Evolutionary conservation across 345 rosid genomes (phyloP).

Genomic region (Draba incana): DNA sequence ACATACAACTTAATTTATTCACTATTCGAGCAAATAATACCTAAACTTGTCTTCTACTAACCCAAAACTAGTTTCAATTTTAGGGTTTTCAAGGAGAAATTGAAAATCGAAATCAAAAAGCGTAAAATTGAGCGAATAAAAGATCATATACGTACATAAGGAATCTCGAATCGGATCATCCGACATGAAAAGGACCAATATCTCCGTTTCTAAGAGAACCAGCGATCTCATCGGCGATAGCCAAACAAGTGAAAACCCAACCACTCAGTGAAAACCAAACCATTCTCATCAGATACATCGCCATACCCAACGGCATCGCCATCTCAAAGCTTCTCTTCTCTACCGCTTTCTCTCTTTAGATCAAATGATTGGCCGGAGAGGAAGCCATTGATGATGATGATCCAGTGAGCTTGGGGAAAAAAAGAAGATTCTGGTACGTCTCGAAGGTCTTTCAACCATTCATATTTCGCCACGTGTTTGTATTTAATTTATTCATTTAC

Average conservation of each 20-base stretch:
- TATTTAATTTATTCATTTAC: background rate
- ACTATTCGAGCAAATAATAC: background rate
- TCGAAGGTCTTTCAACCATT: constrained; percentile 19
- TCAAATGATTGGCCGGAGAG: constrained; percentile 29
- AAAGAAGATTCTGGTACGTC: constrained; percentile 4
- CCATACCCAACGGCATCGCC: constrained; percentile 66
- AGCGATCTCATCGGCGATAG: constrained; percentile 89
- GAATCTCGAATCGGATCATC: constrained; percentile 44
- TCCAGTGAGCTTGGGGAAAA: background rate
- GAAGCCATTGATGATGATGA: constrained; percentile 1
- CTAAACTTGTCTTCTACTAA: constrained; percentile 8
- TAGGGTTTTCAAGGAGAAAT: background rate
- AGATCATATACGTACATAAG: constrained; percentile 12
- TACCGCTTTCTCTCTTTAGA: background rate
- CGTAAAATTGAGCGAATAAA: constrained; percentile 1
- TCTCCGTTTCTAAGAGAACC: constrained; percentile 74
- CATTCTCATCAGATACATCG: constrained; percentile 64
- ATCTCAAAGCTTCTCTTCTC: background rate
- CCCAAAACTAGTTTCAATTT: constrained; percentile 14
- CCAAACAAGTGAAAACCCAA: constrained; percentile 80
- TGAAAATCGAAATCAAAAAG: background rate
- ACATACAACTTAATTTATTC: too few relatives aligned
- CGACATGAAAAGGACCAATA: constrained; percentile 84
- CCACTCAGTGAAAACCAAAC: constrained; percentile 70
- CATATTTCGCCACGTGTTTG: constrained; percentile 19